Evolutionary conservation across 2,329 filamentous ascomycete species (phyloP), one percentile per base, ranked within the genome.

Genomic region (Sphaerostilbella broomeana): DNA sequence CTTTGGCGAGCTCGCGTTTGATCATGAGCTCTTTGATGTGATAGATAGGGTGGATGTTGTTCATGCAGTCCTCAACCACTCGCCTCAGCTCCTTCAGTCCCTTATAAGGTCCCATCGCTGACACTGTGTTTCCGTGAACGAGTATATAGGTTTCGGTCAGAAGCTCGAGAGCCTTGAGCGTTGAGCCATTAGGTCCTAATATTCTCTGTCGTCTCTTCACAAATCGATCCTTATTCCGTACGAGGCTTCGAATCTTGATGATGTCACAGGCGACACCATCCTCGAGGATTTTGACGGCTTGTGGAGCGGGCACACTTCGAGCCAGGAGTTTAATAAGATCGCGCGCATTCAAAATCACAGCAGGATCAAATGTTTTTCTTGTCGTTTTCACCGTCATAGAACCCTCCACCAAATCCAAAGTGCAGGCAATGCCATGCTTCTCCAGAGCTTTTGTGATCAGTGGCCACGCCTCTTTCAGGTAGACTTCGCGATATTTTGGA

Each of bases 301-400:
- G 87, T 5, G 88, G 88, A 1, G 88, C 86, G 2, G 92, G 92
- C 5, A 98, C 92, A 53, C 85, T 92, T 59, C 92, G 77, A 4
- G 92, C 83, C 5, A 98, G 75, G 22, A 98, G 71, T 59, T 95
- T 95, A 60, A 98, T 92, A 47, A 98, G 70, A 60, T 98, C 92
- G 49, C 92, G 79, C 12, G 90, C 89, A 51, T 95, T 95, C 40
- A 98, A 74, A 42, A 98, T 94, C 4, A 89, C 78, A 5, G 89
- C 88, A 6, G 92, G 92, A 57, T 98, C 92, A 60, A 73, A 94
- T 3, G 88, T 94, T 62, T 89, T 89, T 54, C 84, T 73, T 2
- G 90, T 97, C 17, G 92, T 97, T 65, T 90, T 94, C 49, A 97
- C 90, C 1, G 85, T 89, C 90, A 97, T 97, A 59, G 81, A 87